Percentiles rank a stretch among this genome's conserved stretches.
phyloP scores from a whole-genome alignment of 192 early-diverging fungal species.

The Funneliformis geosporum region DNA sequence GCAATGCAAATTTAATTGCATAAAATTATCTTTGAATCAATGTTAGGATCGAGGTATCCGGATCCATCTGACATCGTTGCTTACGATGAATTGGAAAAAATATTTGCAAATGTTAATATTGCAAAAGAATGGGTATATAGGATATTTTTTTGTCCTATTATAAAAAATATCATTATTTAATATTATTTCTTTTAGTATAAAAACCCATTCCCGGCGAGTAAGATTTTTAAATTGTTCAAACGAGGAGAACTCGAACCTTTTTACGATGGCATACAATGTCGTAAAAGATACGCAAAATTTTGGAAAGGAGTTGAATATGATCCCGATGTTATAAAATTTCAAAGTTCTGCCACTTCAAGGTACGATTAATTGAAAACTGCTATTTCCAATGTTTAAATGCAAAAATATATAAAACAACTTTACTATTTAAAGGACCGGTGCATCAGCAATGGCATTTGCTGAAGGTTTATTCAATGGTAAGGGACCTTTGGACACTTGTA shows the following conservation, averaged over 20 bases:
- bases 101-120: neutral
- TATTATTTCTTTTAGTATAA: neutral
- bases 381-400: too few species aligned
- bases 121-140: slow-evolving; percentile 4
- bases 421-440: neutral
- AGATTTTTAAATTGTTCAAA: too few species aligned
- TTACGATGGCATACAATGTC: neutral
- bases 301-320: too few species aligned
- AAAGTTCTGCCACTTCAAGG: neutral
- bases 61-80: neutral
- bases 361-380: neutral
- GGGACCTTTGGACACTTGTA: neutral
- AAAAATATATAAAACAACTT: neutral
- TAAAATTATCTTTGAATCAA: neutral
- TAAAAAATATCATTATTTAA: neutral
- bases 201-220: neutral
- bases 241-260: slow-evolving; percentile 1
- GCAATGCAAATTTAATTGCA: too few species aligned
- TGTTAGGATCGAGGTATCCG: neutral
- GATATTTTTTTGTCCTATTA: neutral
- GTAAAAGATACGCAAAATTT: too few species aligned
- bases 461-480: neutral
- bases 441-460: neutral
- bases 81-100: neutral
- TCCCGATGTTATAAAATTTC: too few species aligned